phyloP scores from a whole-genome alignment of 164 flowering plant genomes.

The Brasenia schreberi region DNA sequence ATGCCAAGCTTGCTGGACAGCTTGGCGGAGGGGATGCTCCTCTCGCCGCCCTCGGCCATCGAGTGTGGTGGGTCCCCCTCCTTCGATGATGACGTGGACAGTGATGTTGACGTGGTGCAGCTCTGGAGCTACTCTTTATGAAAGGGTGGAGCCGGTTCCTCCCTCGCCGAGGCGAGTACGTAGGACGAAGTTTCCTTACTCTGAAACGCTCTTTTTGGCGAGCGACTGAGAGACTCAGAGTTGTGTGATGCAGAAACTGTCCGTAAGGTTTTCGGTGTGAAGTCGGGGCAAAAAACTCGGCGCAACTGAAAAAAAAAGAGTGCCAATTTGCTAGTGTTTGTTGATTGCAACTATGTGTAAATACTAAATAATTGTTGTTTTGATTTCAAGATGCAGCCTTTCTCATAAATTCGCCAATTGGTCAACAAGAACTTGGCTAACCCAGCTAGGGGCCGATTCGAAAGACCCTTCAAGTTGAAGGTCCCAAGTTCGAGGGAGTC shows the following conservation, averaged over 20 bases:
- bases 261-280: neutral
- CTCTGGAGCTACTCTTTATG: slow-evolving; percentile 22
- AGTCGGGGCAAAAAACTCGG: too few relatives aligned
- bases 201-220: neutral
- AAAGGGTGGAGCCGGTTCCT: neutral
- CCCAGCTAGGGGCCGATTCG: too few relatives aligned
- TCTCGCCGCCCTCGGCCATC: slow-evolving; percentile 45
- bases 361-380: too few relatives aligned
- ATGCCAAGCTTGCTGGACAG: slow-evolving; percentile 58
- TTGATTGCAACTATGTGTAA: too few relatives aligned
- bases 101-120: slow-evolving; percentile 5
- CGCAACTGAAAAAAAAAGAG: too few relatives aligned
- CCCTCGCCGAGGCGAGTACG: neutral
- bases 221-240: neutral
- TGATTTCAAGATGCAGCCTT: too few relatives aligned
- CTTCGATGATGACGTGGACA: slow-evolving; percentile 10
- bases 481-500: too few relatives aligned
- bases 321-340: too few relatives aligned
- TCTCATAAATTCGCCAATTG: too few relatives aligned
- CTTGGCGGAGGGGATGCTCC: slow-evolving; percentile 80
- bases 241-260: neutral
- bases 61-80: slow-evolving; percentile 5
- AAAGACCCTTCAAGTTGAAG: too few relatives aligned
- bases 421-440: too few relatives aligned
- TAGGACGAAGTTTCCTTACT: neutral